A percentile compares a stretch with the other conserved stretches of the same genome.
Evolutionary conservation across 1,284 basidiomycete genomes (phyloP).

Genomic region (Cystobasidium pallidum): DNA sequence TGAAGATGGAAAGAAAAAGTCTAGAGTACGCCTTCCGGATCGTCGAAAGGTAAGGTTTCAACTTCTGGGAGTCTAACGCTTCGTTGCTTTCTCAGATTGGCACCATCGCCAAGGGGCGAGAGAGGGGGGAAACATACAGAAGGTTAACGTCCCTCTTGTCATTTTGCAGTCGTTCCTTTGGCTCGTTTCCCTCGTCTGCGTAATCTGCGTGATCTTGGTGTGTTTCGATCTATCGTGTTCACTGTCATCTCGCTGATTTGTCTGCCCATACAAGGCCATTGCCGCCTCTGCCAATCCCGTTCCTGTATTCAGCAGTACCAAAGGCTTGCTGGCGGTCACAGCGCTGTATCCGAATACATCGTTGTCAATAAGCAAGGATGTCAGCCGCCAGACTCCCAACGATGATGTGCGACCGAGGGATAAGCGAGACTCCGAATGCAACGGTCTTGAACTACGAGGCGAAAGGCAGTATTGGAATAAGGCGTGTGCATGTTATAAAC

Average conservation of each 20-base stretch:
- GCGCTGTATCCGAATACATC: constrained; percentile 17
- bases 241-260: not conserved
- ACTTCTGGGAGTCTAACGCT: no score
- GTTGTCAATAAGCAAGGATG: not conserved
- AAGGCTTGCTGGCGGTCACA: constrained; percentile 12
- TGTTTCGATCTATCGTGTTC: not conserved
- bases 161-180: not conserved
- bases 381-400: not conserved
- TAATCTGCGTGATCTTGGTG: constrained; percentile 9
- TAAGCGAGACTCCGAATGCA: not conserved
- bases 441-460: not conserved
- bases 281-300: constrained; percentile 14
- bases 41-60: constrained; percentile 31
- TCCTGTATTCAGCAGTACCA: constrained; percentile 5
- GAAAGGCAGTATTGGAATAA: constrained; percentile 16
- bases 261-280: constrained; percentile 2
- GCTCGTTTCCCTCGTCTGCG: constrained; percentile 2
- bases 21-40: constrained; percentile 2
- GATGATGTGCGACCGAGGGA: not conserved
- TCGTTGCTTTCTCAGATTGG: no score
- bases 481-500: constrained; percentile 19
- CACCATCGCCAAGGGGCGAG: no score
- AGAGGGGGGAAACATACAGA: not conserved
- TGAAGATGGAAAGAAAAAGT: not conserved
- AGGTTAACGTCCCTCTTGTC: not conserved